Base-by-base conservation (phyloP, 2,329 filamentous ascomycete genomes). In the Sclerotinia subarctica region DNA sequence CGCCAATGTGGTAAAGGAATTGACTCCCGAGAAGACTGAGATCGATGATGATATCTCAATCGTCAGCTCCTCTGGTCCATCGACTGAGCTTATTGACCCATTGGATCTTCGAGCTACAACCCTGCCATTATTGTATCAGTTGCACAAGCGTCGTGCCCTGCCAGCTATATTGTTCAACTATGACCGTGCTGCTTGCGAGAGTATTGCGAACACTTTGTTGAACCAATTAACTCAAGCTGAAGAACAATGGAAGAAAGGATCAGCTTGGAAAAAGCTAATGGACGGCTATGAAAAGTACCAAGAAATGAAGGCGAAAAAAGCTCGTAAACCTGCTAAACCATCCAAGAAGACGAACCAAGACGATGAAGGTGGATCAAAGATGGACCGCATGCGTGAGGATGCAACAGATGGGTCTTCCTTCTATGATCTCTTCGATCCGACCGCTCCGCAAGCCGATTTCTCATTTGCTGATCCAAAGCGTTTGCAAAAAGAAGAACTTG, bases 111-210 rank as follows among this genome's bases (percentile, higher is more conserved):
- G 78, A 42, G 73, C 74, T 29, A 84, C 82, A 13, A 86, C 84
- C 3, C 78, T 90, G 24, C 83, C 86, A 1, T 78, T 92, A 42
- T 79, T 90, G 0, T 82, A 80, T 21, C 83, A 87, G 44, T 81
- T 93, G 0, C 84, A 91, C 60, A 80, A 82, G 21, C 85, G 87
- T 67, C 84, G 86, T 67, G 89, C 88, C 0, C 81, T 94, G 0
- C 91, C 91, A 0, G 90, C 89, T 0, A 87, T 94, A 17, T 77
- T 93, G 1, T 94, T 94, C 81, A 91, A 92, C 75, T 94, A 91
- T 72, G 89, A 93, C 71, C 86, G 90, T 59, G 77, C 78, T 1
- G 78, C 80, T 42, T 94, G 91, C 73, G 90, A 93, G 76, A 76
- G 77, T 13, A 84, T 90, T 38, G 83, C 85, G 35, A 72, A 77